Evolutionary conservation across 768 basidiomycete genomes (phyloP).

Genomic region (Boletus subcaerulescens): DNA sequence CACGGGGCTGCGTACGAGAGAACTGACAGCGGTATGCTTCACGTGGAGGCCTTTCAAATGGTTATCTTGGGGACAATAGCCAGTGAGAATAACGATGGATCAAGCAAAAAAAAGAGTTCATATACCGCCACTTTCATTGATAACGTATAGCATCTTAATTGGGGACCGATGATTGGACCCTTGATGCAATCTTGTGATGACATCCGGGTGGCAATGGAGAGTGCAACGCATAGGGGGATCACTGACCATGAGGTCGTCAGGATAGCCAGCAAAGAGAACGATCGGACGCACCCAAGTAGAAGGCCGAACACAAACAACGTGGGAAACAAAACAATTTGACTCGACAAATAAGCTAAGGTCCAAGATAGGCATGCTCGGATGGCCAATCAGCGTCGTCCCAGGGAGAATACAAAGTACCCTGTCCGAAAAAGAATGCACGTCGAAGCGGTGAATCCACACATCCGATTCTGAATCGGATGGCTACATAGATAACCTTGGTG

Average conservation of each 20-base stretch:
- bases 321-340: not conserved
- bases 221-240: not conserved
- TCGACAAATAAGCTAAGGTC: not conserved
- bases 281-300: not conserved
- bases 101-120: not conserved
- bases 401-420: not conserved
- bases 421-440: not conserved
- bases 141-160: too few relatives aligned
- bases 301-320: not conserved
- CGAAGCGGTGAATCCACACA: conserved; percentile 7
- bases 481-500: not conserved
- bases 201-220: not conserved
- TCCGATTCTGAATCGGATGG: conserved; percentile 7
- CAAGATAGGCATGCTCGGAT: not conserved
- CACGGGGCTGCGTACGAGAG: not conserved
- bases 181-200: not conserved
- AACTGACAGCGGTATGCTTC: not conserved
- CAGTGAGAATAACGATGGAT: not conserved
- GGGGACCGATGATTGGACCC: not conserved
- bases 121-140: not conserved
- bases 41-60: not conserved
- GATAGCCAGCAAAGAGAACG: not conserved
- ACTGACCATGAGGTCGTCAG: conserved; percentile 4
- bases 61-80: not conserved
- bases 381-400: not conserved